These are phyloP conservation scores for Gaultheria prostrata DNA, from an alignment of 148 eudicot species.

Conservation along the genomic window DNA sequence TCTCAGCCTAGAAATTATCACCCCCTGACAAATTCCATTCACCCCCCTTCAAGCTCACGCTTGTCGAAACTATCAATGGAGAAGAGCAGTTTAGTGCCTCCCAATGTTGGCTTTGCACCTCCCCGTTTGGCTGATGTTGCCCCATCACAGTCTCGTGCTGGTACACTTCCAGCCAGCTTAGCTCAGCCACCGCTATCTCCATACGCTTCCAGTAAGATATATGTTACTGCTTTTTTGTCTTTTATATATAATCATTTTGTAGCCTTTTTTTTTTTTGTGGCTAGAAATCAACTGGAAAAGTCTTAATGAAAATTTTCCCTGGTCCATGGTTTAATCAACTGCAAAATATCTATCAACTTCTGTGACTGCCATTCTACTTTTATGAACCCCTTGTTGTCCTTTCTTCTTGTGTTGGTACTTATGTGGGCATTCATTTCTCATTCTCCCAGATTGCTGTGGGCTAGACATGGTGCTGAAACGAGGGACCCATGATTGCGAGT, in stretches of 20 bases:
- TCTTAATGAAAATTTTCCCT: not conserved
- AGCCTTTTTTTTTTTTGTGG: not conserved
- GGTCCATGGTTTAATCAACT: not conserved
- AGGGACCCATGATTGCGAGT: slow-evolving; percentile 71
- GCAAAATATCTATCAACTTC: not conserved
- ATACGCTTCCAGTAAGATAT: slow-evolving; percentile 50
- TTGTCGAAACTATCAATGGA: slow-evolving; percentile 40
- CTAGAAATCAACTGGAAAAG: not conserved
- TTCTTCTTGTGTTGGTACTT: not conserved
- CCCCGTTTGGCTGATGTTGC: slow-evolving; percentile 50
- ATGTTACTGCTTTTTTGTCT: not conserved
- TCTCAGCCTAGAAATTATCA: slow-evolving; percentile 44
- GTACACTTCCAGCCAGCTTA: slow-evolving; percentile 44
- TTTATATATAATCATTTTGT: slow-evolving; percentile 6
- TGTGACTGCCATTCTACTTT: not conserved
- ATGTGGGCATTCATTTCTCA: slow-evolving; percentile 14
- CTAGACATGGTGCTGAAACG: slow-evolving; percentile 79
- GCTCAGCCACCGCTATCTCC: slow-evolving; percentile 88
- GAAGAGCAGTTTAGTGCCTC: slow-evolving; percentile 33
- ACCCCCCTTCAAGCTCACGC: slow-evolving; percentile 47
- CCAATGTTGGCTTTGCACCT: slow-evolving; percentile 33
- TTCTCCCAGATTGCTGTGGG: slow-evolving; percentile 80
- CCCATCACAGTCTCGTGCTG: slow-evolving; percentile 46
- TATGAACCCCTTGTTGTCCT: not conserved
- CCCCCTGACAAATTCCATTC: slow-evolving; percentile 35